A percentile compares a stretch with the other conserved stretches of the same genome.
Evolutionary conservation across 2,329 filamentous ascomycete species (phyloP).

Genomic region (Calonectria ilicicola): DNA sequence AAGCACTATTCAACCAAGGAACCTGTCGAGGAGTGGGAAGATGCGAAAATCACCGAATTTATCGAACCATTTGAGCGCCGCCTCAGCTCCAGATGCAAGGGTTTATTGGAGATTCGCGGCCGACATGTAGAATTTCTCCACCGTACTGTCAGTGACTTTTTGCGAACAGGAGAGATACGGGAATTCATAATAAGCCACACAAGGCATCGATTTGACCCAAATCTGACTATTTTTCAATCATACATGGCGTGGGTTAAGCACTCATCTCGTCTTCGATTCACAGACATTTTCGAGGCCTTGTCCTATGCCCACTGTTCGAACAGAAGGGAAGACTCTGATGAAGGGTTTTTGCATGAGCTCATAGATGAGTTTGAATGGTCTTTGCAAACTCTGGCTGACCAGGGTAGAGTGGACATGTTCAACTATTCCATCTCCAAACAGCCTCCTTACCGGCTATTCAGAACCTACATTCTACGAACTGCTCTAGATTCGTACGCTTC

Average conservation of each 20-base stretch:
- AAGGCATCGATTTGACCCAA: neutral
- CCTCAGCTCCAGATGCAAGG: neutral
- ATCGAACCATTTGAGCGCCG: neutral
- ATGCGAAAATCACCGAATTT: neutral
- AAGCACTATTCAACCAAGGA: slow-evolving; percentile 7
- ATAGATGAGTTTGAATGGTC: neutral
- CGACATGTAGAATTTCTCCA: neutral
- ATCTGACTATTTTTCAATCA: neutral
- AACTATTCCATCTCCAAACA: neutral
- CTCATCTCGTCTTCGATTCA: neutral
- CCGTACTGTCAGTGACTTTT: neutral
- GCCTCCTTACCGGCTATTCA: neutral
- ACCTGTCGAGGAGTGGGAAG: neutral
- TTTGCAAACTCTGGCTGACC: neutral
- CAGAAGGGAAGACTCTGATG: neutral
- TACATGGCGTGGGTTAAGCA: neutral
- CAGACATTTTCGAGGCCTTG: neutral
- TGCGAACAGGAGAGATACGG: neutral
- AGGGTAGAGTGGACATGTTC: neutral
- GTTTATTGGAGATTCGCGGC: neutral
- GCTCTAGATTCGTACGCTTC: neutral
- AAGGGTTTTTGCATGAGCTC: neutral
- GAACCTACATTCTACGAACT: neutral
- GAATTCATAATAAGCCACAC: neutral
- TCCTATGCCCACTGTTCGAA: neutral